A percentile compares a stretch with the other conserved stretches of the same genome.
Evolutionary conservation across 306 rosid species (phyloP).

Genomic region (Casuarina equisetifolia): DNA sequence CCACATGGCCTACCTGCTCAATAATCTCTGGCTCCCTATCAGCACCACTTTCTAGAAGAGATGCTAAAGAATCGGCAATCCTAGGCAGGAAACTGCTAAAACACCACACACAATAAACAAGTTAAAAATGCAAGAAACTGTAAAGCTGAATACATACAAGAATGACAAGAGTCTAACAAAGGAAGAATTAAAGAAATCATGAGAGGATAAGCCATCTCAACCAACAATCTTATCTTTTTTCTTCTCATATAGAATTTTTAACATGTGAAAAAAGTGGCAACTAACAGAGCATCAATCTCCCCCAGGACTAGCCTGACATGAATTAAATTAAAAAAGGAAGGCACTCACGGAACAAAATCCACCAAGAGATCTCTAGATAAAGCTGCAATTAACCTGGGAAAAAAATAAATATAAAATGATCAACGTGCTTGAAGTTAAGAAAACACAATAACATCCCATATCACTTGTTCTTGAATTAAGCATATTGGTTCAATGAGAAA

Average conservation of each 20-base stretch:
- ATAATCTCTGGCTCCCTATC: conserved; percentile 88
- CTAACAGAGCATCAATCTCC: background rate
- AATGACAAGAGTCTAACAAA: background rate
- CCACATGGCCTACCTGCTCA: conserved; percentile 60
- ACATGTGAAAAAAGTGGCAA: conserved; percentile 16
- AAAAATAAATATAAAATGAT: conserved; percentile 11
- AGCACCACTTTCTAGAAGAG: conserved; percentile 78
- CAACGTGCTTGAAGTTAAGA: conserved; percentile 24
- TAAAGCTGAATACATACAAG: background rate
- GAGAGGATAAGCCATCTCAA: background rate
- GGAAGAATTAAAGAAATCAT: conserved; percentile 15
- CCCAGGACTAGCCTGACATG: conserved; percentile 11
- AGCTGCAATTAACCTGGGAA: conserved; percentile 75
- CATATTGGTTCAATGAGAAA: too few relatives aligned
- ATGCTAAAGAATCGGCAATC: conserved; percentile 61
- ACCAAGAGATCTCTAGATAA: conserved; percentile 77
- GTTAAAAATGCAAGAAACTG: conserved; percentile 14
- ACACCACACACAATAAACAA: conserved; percentile 28
- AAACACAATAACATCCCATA: background rate
- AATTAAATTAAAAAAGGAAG: conserved; percentile 28
- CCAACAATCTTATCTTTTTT: background rate
- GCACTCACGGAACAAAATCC: conserved; percentile 84
- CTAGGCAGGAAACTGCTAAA: conserved; percentile 60
- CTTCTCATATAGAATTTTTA: background rate
- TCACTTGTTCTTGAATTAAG: too few relatives aligned